phyloP scores from a whole-genome alignment of 768 basidiomycete genomes.

The Russula olivacea region DNA sequence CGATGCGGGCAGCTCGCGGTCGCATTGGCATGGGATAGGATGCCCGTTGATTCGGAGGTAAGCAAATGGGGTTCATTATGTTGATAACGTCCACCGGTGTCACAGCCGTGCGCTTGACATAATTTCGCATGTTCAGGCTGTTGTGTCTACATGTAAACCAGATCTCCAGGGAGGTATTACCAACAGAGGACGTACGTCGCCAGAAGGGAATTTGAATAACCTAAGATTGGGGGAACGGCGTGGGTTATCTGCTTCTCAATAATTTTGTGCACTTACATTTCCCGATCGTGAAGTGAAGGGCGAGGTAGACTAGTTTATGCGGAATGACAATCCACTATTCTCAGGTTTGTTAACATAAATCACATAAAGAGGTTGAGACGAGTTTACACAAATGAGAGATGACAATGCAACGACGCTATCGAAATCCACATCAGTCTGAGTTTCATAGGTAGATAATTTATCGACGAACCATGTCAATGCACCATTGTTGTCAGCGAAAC shows the following conservation, averaged over 20 bases:
- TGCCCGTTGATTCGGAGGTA: neutral
- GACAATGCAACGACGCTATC: conserved; percentile 14
- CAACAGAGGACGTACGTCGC: conserved; percentile 9
- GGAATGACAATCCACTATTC: conserved; percentile 17
- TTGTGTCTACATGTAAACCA: neutral
- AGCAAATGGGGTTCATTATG: neutral
- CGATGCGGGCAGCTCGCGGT: neutral
- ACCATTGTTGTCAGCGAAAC: conserved; percentile 15
- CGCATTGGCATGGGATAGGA: neutral
- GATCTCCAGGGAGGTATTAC: neutral
- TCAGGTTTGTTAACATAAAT: neutral
- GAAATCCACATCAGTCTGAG: neutral
- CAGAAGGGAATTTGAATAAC: conserved; percentile 20
- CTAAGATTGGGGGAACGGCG: neutral
- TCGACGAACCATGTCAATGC: conserved; percentile 17
- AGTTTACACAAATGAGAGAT: conserved; percentile 9
- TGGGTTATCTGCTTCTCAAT: neutral
- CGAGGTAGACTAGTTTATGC: conserved; percentile 10
- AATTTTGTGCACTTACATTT: conserved; percentile 6
- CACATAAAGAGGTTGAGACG: neutral
- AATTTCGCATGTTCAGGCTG: conserved; percentile 22
- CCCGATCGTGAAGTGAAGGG: conserved; percentile 18
- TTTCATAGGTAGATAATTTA: neutral
- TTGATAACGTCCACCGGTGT: neutral
- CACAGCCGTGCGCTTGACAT: conserved; percentile 9